Base-by-base conservation (phyloP, 805 yeast genomes). In the Kuraishia piskuri region DNA sequence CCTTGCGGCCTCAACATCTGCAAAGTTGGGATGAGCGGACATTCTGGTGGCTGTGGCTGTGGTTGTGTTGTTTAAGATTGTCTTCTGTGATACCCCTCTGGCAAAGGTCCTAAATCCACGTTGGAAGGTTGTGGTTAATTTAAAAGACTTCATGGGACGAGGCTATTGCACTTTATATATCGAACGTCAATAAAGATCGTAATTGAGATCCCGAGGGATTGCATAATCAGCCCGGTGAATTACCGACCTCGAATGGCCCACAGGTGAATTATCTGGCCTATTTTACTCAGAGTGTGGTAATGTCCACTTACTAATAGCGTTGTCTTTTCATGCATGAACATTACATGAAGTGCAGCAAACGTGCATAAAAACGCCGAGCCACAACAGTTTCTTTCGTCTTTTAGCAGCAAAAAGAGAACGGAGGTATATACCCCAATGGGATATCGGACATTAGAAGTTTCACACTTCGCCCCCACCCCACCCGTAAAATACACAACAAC, bases 1-100 rank as follows among this genome's bases (percentile, higher is more conserved):
- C 46, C 55, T 55, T n/a, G 26, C 6, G 21, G 49, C 25, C 49
- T 47, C 26, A 12, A 47, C 31, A 22, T 22, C 21, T 10, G 2
- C 23, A 40, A 49, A 52, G 44, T 44, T 23, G 2, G 49, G 45
- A 22, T 52, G 51, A n/a, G 17, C 19, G 7, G 20, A 5, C 50
- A 46, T 51, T 12, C 40, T 31, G 7, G 40, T 31, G 40, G 7
- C 14, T 12, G 40, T 31, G 14, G 40, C 14, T 12, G 40, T 25
- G 31, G 31, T 7, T 25, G 31, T 31, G 7, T 31, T n/a, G n/a
- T n/a, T n/a, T n/a, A n/a, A n/a, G n/a, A n/a, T n/a, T n/a, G n/a
- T n/a, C n/a, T n/a, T 31, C 17, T 31, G 40, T 31, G 14, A 12
- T 31, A 31, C 14, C 8, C 40, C 40, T 31, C 40, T 31, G 40